Evolutionary conservation across 352 stramenopile genomes (phyloP).

Genomic region (Saprolegnia parasitica): DNA sequence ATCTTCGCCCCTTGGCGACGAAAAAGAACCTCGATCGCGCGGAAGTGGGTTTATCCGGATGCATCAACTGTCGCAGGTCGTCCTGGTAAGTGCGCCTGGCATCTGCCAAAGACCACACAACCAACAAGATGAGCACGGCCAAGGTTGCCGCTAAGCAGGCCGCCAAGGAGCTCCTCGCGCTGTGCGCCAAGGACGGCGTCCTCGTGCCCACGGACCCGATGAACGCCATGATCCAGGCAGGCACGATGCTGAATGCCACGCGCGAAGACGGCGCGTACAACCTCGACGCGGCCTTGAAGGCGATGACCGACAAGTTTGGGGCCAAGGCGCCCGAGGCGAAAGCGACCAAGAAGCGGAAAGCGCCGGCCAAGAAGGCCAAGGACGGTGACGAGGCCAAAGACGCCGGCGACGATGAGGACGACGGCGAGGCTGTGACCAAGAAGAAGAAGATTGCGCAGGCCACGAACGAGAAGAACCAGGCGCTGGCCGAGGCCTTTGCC

Average conservation of each 20-base stretch:
- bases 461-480: constrained; percentile 58
- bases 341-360: constrained; percentile 52
- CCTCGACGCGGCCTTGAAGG: constrained; percentile 34
- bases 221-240: constrained; percentile 76
- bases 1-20: background rate
- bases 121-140: constrained; percentile 14
- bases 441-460: constrained; percentile 42
- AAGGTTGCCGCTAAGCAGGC: constrained; percentile 41
- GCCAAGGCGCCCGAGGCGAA: constrained; percentile 39
- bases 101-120: background rate
- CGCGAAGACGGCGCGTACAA: constrained; percentile 52
- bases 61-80: background rate
- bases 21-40: constrained; percentile 16
- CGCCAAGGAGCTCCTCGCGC: constrained; percentile 72
- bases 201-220: constrained; percentile 72
- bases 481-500: constrained; percentile 62
- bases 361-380: constrained; percentile 31
- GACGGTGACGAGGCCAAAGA: constrained; percentile 25
- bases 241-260: constrained; percentile 83
- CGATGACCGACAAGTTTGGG: constrained; percentile 78
- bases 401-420: constrained; percentile 23
- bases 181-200: constrained; percentile 71
- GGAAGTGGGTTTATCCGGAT: background rate
- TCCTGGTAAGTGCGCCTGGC: background rate
- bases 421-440: constrained; percentile 55